Percentiles rank a stretch among this genome's conserved stretches.
phyloP scores from a whole-genome alignment of 2,329 filamentous ascomycete species.

The Apiospora rasikravindrae region DNA sequence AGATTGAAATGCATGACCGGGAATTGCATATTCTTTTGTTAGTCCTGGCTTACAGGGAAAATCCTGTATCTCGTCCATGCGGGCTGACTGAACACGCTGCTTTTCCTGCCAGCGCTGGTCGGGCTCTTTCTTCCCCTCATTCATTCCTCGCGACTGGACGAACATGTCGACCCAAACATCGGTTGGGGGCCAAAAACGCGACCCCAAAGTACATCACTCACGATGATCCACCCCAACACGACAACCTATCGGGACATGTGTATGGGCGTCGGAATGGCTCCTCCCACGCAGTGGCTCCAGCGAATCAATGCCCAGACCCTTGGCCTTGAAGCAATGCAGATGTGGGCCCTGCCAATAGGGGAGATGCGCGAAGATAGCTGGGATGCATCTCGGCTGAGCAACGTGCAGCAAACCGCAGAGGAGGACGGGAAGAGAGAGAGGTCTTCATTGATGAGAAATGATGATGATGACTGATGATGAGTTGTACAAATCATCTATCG shows the following conservation, averaged over 20 bases:
- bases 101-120: not conserved
- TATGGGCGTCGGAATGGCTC: not conserved
- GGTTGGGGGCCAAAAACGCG: not conserved
- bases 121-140: not conserved
- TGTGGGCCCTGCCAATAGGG: not conserved
- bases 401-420: not conserved
- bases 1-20: slow-evolving; percentile 9
- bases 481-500: slow-evolving; percentile 6
- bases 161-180: not conserved
- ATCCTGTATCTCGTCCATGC: not conserved
- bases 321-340: slow-evolving; percentile 1
- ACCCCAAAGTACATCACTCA: not conserved
- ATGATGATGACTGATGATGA: not conserved
- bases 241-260: not conserved
- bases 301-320: not conserved
- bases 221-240: not conserved
- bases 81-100: not conserved
- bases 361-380: not conserved
- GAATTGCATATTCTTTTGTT: not conserved
- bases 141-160: not conserved
- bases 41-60: not conserved
- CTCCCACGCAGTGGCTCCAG: not conserved
- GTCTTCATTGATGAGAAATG: not conserved
- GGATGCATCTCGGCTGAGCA: slow-evolving; percentile 4
- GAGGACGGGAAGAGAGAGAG: not conserved